These are phyloP conservation scores for Apiospora sp. DNA, from an alignment of 2,329 filamentous ascomycete genomes.

Conservation along the genomic window DNA sequence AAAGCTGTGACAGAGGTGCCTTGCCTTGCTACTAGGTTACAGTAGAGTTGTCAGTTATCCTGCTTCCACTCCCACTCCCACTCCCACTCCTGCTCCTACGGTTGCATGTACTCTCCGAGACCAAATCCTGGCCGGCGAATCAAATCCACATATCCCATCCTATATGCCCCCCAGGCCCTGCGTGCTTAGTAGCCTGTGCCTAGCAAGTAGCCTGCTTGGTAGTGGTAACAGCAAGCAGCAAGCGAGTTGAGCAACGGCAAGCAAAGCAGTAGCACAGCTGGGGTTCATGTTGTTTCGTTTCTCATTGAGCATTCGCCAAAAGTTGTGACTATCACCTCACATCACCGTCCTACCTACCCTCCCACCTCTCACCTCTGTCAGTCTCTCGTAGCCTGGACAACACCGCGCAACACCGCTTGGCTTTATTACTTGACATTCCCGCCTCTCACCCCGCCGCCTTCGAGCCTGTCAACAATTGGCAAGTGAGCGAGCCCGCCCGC, in stretches of 20 bases:
- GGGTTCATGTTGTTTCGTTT: conserved; percentile 15
- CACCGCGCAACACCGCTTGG: not conserved
- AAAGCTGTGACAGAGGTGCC: not conserved
- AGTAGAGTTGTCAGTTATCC: not conserved
- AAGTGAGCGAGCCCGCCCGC: not conserved
- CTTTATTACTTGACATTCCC: conserved; percentile 9
- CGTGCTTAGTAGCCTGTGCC: not conserved
- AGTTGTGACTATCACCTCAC: not conserved
- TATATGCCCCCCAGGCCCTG: not conserved
- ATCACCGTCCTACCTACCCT: not conserved
- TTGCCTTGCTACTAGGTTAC: not conserved
- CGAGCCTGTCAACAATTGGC: conserved; percentile 1
- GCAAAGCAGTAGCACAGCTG: not conserved
- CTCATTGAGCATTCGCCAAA: conserved; percentile 6
- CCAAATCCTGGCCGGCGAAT: not conserved
- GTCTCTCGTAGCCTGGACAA: not conserved
- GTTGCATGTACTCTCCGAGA: not conserved
- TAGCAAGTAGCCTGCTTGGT: not conserved
- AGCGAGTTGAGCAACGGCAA: not conserved
- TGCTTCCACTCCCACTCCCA: not conserved
- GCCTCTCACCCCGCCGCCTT: not conserved
- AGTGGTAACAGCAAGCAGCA: not conserved
- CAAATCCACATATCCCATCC: conserved; percentile 8
- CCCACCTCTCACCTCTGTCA: not conserved
- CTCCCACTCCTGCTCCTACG: not conserved